Percentiles rank a stretch among this genome's conserved stretches.
Conservation (phyloP, 257 asterid species). For the Ligustrum vulgare region DNA sequence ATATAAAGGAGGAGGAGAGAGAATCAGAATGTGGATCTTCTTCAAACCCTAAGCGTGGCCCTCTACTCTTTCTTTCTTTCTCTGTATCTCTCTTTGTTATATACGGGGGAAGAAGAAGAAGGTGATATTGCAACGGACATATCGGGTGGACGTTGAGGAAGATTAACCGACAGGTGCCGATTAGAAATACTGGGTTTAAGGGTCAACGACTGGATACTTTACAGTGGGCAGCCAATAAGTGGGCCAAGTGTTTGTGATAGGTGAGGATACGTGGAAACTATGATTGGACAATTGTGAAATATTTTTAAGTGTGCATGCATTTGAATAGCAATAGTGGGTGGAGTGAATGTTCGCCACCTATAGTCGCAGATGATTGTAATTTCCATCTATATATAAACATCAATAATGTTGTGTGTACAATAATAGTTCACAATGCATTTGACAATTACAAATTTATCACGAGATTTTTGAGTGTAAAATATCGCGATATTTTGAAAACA, state of each 20-base stretch:
- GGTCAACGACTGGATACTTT: background rate
- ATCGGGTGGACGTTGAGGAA: background rate
- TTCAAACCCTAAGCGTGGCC: background rate
- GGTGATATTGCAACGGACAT: background rate
- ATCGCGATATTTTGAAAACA: too few relatives aligned
- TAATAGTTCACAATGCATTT: too few relatives aligned
- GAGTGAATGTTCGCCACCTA: conserved; percentile 13
- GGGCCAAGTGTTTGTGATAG: background rate
- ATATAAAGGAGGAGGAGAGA: background rate
- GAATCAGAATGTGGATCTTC: background rate
- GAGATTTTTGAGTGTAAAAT: too few relatives aligned
- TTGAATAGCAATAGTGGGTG: background rate
- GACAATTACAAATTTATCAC: too few relatives aligned
- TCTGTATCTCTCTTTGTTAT: background rate
- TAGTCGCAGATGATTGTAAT: conserved; percentile 4
- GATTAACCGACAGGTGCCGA: background rate
- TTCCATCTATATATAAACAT: too few relatives aligned
- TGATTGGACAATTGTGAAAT: background rate
- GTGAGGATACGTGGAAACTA: background rate
- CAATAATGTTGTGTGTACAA: too few relatives aligned
- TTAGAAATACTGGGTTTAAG: background rate
- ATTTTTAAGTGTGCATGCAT: background rate
- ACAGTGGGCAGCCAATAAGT: background rate
- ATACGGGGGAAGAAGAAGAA: too few relatives aligned
- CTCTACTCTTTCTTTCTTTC: background rate